Evolutionary conservation across 768 basidiomycete species (phyloP).

Genomic region (Kwoniella mangroviensis): DNA sequence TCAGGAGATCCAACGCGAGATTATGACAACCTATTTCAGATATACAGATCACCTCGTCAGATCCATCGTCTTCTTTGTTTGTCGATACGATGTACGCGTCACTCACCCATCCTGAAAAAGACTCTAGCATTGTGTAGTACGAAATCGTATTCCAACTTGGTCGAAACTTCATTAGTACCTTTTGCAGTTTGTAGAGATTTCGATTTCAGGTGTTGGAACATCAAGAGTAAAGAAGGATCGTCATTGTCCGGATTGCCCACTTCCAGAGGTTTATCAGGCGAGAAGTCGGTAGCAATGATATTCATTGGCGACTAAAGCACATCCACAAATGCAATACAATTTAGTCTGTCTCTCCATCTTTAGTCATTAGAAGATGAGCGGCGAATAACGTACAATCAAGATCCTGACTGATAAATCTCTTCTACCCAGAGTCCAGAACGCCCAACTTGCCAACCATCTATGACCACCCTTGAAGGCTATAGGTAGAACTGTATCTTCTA

Average conservation of each 20-base stretch:
- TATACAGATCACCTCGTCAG: constrained; percentile 14
- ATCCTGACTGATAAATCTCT: constrained; percentile 88
- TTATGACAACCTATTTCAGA: constrained; percentile 76
- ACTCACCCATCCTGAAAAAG: constrained; percentile 89
- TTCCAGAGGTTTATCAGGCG: constrained; percentile 19
- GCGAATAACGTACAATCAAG: constrained; percentile 69
- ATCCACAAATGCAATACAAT: constrained; percentile 20
- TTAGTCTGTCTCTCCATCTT: too few species aligned
- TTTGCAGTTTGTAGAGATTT: constrained; percentile 92
- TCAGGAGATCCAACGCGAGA: constrained; percentile 85
- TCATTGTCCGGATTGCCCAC: constrained; percentile 89
- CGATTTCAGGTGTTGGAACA: constrained; percentile 85
- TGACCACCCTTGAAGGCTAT: constrained; percentile 84
- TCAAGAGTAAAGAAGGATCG: constrained; percentile 85
- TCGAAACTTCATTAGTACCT: constrained; percentile 85
- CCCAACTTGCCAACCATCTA: constrained; percentile 93
- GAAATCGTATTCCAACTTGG: constrained; percentile 88
- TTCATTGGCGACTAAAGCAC: constrained; percentile 47
- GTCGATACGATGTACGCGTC: background rate
- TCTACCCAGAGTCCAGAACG: constrained; percentile 89
- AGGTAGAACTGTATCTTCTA: constrained; percentile 78
- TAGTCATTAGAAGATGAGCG: background rate
- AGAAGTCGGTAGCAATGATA: constrained; percentile 37
- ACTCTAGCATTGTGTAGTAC: constrained; percentile 92
- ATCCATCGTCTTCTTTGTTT: constrained; percentile 1